Percentiles rank a stretch among this genome's conserved stretches.
Evolutionary conservation across 306 rosid species (phyloP).

Genomic region (Prunus mira): DNA sequence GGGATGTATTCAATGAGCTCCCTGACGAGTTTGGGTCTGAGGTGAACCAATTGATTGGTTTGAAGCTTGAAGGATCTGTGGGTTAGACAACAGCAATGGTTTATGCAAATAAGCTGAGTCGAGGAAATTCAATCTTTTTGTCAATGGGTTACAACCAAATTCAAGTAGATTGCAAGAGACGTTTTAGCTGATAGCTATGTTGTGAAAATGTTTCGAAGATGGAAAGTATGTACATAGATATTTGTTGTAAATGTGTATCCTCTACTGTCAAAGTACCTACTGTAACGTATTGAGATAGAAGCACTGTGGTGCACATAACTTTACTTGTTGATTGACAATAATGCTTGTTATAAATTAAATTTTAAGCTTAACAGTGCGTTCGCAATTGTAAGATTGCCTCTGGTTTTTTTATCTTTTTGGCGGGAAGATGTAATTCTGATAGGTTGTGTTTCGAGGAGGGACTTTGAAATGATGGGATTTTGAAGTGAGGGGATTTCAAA

Average conservation of each 20-base stretch:
- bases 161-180: constrained; percentile 7
- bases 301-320: not conserved
- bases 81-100: constrained; percentile 40
- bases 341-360: not conserved
- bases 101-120: not conserved
- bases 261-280: not conserved
- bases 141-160: not conserved
- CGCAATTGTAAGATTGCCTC: not conserved
- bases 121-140: constrained; percentile 17
- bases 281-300: not conserved
- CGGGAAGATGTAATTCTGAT: too few relatives aligned
- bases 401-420: too few relatives aligned
- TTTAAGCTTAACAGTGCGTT: not conserved
- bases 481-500: too few relatives aligned
- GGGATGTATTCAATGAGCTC: constrained; percentile 89
- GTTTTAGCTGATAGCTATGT: not conserved
- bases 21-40: constrained; percentile 96
- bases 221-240: constrained; percentile 21
- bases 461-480: too few relatives aligned
- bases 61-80: constrained; percentile 92
- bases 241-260: constrained; percentile 5
- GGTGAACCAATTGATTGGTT: constrained; percentile 91
- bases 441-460: too few relatives aligned
- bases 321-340: not conserved
- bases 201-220: not conserved